Base-by-base conservation (phyloP, 805 yeast species). In the Myxozyma lipomycoides region DNA sequence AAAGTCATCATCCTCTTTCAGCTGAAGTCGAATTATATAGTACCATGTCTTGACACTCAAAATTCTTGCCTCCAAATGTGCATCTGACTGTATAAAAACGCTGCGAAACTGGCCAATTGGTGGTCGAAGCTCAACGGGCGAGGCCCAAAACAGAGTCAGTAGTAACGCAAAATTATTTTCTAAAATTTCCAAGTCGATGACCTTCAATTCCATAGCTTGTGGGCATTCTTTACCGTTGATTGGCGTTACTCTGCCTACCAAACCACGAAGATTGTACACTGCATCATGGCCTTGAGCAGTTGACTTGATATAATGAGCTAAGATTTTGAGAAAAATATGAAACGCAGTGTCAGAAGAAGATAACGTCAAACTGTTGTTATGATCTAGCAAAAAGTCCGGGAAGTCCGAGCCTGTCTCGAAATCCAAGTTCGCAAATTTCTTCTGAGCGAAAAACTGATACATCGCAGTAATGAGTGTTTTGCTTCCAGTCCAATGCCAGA, bases 41-140 rank as follows among this genome's bases (percentile, higher is more conserved):
- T 43, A 52, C 64, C 64, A 61, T 7, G 64, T 54, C 37, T 61
- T 61, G n/a, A 60, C 55, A 37, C 63, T 60, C 30, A 61, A 37
- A 19, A 60, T 46, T 6, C 64, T 55, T 2, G 64, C 64, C 22
- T 57, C 56, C 6, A 52, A 40, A 55, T 61, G 64, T 1, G 64
- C 44, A 21, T 56, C 43, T 17, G 48, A 46, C 15, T 61, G 43
- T 22, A 58, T 48, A 28, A 61, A 60, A 28, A 59, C 62, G 40
- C 61, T 63, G 10, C 62, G 51, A 9, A 61, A 38, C 15, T 58
- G 59, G 3, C 55, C 56, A 2, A 61, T 40, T 4, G 54, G 48
- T 1, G 64, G 63, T 9, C 62, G 48, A 18, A 46, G 36, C n/a
- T 42, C 32, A 4, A 15, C 32, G 3, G 62, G 65, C n/a, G 64